Base-by-base conservation (phyloP, 2,329 filamentous ascomycete genomes). In the Pseudocercospora fijiensis region DNA sequence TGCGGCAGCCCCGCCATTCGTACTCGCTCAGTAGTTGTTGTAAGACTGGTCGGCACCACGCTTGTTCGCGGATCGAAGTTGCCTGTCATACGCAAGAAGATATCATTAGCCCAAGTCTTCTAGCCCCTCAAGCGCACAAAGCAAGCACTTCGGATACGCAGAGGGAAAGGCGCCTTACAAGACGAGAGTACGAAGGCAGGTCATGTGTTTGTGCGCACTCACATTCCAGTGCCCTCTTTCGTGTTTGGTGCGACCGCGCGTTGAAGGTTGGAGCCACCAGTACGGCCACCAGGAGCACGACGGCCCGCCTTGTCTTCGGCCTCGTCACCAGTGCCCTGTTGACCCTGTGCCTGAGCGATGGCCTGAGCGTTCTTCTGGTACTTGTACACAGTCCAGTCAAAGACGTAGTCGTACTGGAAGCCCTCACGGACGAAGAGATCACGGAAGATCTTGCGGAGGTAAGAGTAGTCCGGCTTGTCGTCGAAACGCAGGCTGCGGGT, bases 361-460 rank as follows among this genome's bases (percentile, higher is more conserved):
- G 92, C 92, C 82, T 96, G 91, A 61, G 93, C 93, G 74, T 97
- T 98, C 89, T 97, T 97, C 86, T 97, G 93, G 85, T 98, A 97
- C 85, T 98, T 98, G 88, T 97, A 98, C 75, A 98, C 95, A 65
- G 95, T 99, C 95, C 95, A 99, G 83, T 99, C 95, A 75, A 99
- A 99, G 73, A 99, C 95, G 74, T 99, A 98, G 81, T 99, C 95
- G 80, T 99, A 98, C 83, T 99, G 95, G 88, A 98, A 99, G 62
- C 94, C 95, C 81, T 98, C 95, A 68, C 95, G 92, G 72, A 99
- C 95, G 76, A 99, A 99, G 65, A 99, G 88, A 78, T 99, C 95
- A 68, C 95, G 93, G 91, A 99, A 99, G 82, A 99, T 98, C 89
- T 98, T 98, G 81, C 95, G 92, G 63, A 99, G 90, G 82, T 99